Evolutionary conservation across 345 rosid genomes (phyloP).

Genomic region (Boechera stricta): DNA sequence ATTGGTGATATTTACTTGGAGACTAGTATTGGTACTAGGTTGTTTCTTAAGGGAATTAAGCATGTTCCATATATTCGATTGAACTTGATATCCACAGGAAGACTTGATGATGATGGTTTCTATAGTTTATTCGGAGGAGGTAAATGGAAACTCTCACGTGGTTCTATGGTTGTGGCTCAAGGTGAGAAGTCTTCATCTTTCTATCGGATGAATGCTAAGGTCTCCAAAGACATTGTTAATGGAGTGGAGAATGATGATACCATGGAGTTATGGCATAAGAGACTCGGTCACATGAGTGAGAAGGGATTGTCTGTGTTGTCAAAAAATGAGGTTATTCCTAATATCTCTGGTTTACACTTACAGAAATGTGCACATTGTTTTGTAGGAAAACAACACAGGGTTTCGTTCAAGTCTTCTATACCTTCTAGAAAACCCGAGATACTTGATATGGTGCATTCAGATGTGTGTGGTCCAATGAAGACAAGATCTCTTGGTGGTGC

Average conservation of each 20-base stretch:
- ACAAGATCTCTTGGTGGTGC: too few relatives aligned
- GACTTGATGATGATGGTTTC: conserved; percentile 17
- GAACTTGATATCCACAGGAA: not conserved
- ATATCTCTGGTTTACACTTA: not conserved
- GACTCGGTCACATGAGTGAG: conserved; percentile 5
- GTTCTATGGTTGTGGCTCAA: not conserved
- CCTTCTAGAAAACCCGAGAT: too few relatives aligned
- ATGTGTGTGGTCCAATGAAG: too few relatives aligned
- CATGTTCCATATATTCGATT: not conserved
- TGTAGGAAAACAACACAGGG: too few relatives aligned
- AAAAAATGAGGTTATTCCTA: not conserved
- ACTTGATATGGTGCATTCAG: too few relatives aligned
- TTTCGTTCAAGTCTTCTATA: too few relatives aligned
- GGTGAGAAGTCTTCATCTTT: not conserved
- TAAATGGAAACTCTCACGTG: not conserved
- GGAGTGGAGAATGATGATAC: not conserved
- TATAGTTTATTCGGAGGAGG: not conserved
- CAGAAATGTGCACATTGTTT: not conserved
- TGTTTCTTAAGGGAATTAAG: conserved; percentile 8
- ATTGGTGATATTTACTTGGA: conserved; percentile 26
- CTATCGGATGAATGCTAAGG: not conserved
- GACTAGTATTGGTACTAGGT: conserved; percentile 4
- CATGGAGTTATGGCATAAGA: not conserved
- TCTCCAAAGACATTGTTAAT: not conserved
- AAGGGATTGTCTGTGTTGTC: not conserved